These are phyloP conservation scores for Fusarium lateritium DNA, from an alignment of 2,329 filamentous ascomycete genomes.

Conservation along the genomic window DNA sequence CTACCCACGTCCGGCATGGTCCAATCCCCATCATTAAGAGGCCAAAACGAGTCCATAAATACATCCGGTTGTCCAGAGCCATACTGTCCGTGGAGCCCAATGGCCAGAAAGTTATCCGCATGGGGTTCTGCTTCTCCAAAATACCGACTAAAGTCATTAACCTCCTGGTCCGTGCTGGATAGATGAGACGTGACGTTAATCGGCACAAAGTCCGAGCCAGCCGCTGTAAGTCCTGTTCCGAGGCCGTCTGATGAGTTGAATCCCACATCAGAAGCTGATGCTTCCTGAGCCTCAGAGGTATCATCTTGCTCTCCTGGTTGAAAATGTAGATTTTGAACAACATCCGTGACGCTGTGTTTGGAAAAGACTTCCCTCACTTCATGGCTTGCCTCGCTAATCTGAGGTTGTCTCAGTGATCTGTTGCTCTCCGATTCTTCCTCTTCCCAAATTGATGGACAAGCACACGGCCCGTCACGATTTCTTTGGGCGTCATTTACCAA, in stretches of 20 bases:
- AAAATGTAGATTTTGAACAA: conserved; percentile 17
- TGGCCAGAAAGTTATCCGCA: not conserved
- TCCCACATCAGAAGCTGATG: not conserved
- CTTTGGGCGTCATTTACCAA: conserved; percentile 18
- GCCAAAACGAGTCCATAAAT: conserved; percentile 36
- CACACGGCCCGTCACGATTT: not conserved
- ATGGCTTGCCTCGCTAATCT: not conserved
- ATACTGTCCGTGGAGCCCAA: conserved; percentile 14
- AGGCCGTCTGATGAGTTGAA: not conserved
- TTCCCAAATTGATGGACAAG: conserved; percentile 26
- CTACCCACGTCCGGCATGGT: not conserved
- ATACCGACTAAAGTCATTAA: not conserved
- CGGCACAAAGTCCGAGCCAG: not conserved
- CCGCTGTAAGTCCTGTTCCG: not conserved
- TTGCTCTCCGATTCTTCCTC: conserved; percentile 22
- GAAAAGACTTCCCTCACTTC: conserved; percentile 19
- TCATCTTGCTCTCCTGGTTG: not conserved
- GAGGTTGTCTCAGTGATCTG: not conserved
- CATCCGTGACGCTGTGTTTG: conserved; percentile 24
- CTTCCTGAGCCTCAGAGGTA: not conserved
- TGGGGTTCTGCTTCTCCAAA: not conserved
- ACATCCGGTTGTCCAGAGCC: conserved; percentile 19
- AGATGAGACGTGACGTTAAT: not conserved
- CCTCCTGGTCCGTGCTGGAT: rapidly evolving
- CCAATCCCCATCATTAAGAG: conserved; percentile 13